Conservation (phyloP, 1,284 basidiomycete genomes). For the Leccinum insolens region DNA sequence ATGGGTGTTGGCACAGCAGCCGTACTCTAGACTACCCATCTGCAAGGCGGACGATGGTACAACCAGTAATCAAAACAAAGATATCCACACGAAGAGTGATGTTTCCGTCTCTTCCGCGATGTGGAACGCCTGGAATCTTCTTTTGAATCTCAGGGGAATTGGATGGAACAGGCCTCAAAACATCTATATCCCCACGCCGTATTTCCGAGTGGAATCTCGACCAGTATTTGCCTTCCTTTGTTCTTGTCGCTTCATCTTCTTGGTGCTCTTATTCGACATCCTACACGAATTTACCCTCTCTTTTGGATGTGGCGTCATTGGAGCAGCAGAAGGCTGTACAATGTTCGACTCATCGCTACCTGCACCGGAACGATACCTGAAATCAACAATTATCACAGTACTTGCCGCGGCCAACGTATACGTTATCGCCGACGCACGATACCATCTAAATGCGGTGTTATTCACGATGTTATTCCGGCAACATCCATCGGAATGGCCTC, state of each 20-base stretch:
- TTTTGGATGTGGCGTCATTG: constrained; percentile 28
- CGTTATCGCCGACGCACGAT: constrained; percentile 43
- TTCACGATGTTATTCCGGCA: constrained; percentile 43
- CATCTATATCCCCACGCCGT: constrained; percentile 13
- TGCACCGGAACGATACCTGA: constrained; percentile 43
- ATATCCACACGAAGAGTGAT: too few species aligned
- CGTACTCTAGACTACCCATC: constrained; percentile 23
- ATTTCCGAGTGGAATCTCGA: constrained; percentile 22
- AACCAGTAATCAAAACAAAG: neutral
- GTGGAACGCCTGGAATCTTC: constrained; percentile 35
- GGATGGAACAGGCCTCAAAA: constrained; percentile 28
- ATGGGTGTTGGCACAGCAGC: constrained; percentile 7
- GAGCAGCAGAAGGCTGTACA: constrained; percentile 37
- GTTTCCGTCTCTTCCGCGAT: constrained; percentile 15
- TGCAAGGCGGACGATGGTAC: neutral
- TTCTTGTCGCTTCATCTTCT: constrained; percentile 14
- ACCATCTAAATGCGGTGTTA: constrained; percentile 46
- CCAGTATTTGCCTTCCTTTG: constrained; percentile 20
- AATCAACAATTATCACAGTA: constrained; percentile 44
- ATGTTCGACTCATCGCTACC: constrained; percentile 53
- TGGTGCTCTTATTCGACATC: constrained; percentile 14
- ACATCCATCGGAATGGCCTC: constrained; percentile 24
- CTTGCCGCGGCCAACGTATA: constrained; percentile 46
- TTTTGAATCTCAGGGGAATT: constrained; percentile 27
- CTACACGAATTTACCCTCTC: neutral